Conservation (phyloP, 805 yeast genomes). For the Danielia reshetovae region DNA sequence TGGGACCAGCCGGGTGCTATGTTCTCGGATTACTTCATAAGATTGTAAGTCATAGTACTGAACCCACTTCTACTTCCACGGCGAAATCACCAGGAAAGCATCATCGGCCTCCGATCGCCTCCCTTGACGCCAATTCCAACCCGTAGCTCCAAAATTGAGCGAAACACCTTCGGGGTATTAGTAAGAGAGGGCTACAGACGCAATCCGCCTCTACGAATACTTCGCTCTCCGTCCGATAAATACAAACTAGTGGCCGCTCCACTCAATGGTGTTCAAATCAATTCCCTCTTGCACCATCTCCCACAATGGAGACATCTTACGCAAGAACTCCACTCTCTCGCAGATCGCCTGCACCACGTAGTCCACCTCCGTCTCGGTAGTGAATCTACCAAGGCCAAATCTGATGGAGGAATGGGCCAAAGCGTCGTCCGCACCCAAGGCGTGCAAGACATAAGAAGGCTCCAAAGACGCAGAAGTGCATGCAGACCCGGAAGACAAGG, state of each 20-base stretch:
- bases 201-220: too few species aligned
- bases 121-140: too few species aligned
- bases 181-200: too few species aligned
- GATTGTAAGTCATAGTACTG: too few species aligned
- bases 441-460: slow-evolving; percentile 95
- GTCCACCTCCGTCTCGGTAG: slow-evolving; percentile 94
- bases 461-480: slow-evolving; percentile 98
- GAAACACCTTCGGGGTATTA: too few species aligned
- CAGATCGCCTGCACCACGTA: slow-evolving; percentile 86
- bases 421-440: slow-evolving; percentile 97
- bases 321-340: slow-evolving; percentile 84
- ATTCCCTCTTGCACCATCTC: slow-evolving; percentile 99
- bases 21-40: too few species aligned
- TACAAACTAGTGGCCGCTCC: slow-evolving; percentile 82
- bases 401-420: slow-evolving; percentile 97
- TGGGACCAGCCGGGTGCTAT: too few species aligned
- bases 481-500: slow-evolving; percentile 94
- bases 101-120: too few species aligned
- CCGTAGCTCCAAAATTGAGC: too few species aligned
- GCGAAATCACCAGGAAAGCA: too few species aligned
- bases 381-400: slow-evolving; percentile 95
- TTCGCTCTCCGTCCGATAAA: slow-evolving; percentile 1
- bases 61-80: too few species aligned
- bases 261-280: slow-evolving; percentile 87
- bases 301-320: slow-evolving; percentile 95